phyloP scores from a whole-genome alignment of 1,284 basidiomycete genomes.

The Hortiboletus rubellus region DNA sequence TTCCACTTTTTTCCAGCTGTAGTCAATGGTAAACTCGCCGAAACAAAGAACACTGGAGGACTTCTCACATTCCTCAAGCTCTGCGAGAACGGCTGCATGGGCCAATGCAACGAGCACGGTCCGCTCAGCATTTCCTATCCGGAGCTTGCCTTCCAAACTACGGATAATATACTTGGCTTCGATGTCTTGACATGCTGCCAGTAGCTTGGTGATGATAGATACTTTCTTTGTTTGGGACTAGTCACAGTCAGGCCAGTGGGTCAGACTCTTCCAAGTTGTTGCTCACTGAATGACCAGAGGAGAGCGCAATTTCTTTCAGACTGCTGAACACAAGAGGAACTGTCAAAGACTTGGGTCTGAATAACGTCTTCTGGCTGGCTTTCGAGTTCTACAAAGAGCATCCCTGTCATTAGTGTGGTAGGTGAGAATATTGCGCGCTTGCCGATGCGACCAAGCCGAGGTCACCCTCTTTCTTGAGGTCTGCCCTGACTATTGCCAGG shows the following conservation, averaged over 20 bases:
- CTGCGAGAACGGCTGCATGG: constrained; percentile 81
- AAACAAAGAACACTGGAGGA: not conserved
- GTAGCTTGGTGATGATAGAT: constrained; percentile 90
- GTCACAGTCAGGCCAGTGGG: constrained; percentile 2
- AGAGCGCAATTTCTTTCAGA: constrained; percentile 84
- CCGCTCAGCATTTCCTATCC: constrained; percentile 96
- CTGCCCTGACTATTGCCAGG: constrained; percentile 81
- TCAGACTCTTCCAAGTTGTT: not conserved
- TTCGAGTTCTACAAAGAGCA: constrained; percentile 71
- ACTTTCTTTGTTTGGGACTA: constrained; percentile 94
- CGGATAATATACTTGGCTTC: constrained; percentile 97
- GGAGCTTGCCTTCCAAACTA: constrained; percentile 94
- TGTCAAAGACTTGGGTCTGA: constrained; percentile 91
- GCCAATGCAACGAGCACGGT: constrained; percentile 89
- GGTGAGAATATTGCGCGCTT: constrained; percentile 1
- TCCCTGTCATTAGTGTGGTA: not conserved
- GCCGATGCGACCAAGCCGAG: constrained; percentile 95
- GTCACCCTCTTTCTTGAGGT: constrained; percentile 93
- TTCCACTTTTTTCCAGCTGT: constrained; percentile 73
- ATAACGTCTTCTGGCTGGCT: constrained; percentile 92
- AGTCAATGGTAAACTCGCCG: constrained; percentile 1
- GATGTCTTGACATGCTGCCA: constrained; percentile 87
- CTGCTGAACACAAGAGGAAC: constrained; percentile 86
- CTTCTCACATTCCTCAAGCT: constrained; percentile 62
- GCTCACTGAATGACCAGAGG: constrained; percentile 77